Evolutionary conservation across 2,329 filamentous ascomycete genomes (phyloP).

Genomic region (Mollisia scopiformis): DNA sequence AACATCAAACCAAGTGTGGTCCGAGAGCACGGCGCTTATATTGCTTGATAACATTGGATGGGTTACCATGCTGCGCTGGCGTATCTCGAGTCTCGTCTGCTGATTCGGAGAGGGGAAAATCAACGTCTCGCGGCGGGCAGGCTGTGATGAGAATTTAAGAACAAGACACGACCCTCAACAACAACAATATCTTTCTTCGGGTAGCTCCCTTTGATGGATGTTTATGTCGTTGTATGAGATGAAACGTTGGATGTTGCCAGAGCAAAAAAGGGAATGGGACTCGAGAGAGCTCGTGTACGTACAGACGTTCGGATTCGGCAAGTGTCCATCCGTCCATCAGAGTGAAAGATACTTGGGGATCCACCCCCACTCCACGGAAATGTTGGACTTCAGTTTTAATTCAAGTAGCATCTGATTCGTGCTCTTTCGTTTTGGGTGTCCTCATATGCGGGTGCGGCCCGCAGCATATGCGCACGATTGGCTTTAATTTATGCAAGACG

Average conservation of each 20-base stretch:
- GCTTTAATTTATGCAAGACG: neutral
- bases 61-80: neutral
- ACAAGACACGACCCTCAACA: neutral
- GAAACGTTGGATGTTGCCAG: neutral
- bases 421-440: neutral
- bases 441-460: neutral
- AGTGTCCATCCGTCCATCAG: neutral
- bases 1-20: neutral
- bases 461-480: neutral
- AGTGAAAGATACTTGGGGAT: neutral
- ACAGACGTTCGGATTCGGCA: neutral
- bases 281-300: too few species aligned
- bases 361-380: neutral
- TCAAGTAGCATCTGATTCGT: neutral
- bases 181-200: neutral
- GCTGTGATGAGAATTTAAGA: neutral
- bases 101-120: neutral
- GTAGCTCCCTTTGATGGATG: neutral
- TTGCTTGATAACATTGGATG: neutral
- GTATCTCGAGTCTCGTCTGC: neutral
- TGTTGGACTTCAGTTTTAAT: neutral
- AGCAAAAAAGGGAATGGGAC: neutral
- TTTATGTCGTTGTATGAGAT: neutral
- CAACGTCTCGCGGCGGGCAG: neutral
- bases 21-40: neutral